These are phyloP conservation scores for Coelastrella sp. DNA, from an alignment of 139 green algal genomes.

Conservation along the genomic window DNA sequence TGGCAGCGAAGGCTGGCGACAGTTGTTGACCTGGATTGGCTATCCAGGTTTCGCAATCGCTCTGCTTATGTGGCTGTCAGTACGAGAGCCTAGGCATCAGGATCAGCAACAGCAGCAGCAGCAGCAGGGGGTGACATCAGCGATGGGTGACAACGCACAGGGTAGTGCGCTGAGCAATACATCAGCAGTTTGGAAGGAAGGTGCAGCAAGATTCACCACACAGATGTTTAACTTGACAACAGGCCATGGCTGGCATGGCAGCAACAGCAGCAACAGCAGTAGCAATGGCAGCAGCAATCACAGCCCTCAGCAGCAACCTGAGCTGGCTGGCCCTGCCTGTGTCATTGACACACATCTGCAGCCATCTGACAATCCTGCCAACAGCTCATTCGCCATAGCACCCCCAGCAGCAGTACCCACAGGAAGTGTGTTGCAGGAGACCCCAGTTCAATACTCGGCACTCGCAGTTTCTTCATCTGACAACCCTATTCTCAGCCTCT, in stretches of 20 bases:
- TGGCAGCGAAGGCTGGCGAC: conserved; percentile 63
- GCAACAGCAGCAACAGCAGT: conserved; percentile 28
- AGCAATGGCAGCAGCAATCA: not conserved
- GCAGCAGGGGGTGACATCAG: conserved; percentile 6
- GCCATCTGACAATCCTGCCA: not conserved
- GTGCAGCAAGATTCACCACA: not conserved
- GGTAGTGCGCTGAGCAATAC: not conserved
- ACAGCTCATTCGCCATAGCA: not conserved
- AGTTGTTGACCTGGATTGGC: conserved; percentile 75
- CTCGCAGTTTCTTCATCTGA: not conserved
- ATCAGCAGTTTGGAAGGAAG: not conserved
- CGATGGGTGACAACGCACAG: not conserved
- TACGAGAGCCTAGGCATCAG: conserved; percentile 70
- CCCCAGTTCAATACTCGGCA: not conserved
- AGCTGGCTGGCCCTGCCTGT: conserved; percentile 25
- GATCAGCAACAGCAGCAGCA: conserved; percentile 11
- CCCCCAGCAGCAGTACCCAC: not conserved
- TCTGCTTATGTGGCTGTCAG: conserved; percentile 64
- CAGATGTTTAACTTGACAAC: conserved; percentile 34
- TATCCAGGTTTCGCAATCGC: conserved; percentile 76
- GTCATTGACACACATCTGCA: conserved; percentile 12
- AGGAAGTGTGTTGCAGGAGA: not conserved
- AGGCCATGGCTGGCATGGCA: not conserved
- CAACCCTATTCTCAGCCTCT: conserved; percentile 48
- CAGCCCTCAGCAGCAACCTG: not conserved